Base-by-base conservation (phyloP, 2,329 filamentous ascomycete species). In the Fusarium sp. region DNA sequence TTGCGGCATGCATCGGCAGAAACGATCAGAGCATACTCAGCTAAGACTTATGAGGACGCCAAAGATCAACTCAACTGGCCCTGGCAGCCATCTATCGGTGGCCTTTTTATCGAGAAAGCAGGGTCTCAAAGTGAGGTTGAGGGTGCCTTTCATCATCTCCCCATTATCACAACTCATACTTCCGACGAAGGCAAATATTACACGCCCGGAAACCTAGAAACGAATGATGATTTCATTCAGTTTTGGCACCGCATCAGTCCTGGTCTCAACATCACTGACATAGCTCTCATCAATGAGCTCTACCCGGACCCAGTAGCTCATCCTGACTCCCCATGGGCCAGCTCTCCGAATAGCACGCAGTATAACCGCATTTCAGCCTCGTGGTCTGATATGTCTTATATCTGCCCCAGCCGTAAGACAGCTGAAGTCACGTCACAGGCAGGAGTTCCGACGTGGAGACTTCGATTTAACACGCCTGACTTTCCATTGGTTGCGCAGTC, bases 331-430 rank as follows among this genome's bases (percentile, higher is more conserved):
- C 54, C 54, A 4, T 61, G 58, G 58, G 54, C 43, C 9, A 40
- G 34, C 26, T 61, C 58, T 1, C 58, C 58, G 0, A 61, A 61
- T 3, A 61, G 58, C 34, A 61, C 54, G 0, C 58, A 61, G 24
- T 61, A 61, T 26, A 61, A 61, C 7, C 58, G 58, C 3, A 61
- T 61, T 13, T 61, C 58, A 17, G 58, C 58, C 5, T 46, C 58
- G 8, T 61, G 58, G 58, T 61, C 58, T 3, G 58, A 61, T 9
- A 61, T 61, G 58, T 54, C 58, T 1, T 61, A 61, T 7, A 61
- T 61, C 5, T 61, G 58, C 6, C 58, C 58, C 24, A 61, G 54
- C 1, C 58, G 58, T 2, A 22, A 61, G 9, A 61, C 58, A 0
- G 54, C 58, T 0, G 5, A 18, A 5, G 40, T 36, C 3, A 59